Base-by-base conservation (phyloP, 106 monocot species). In the Dendrobium officinale region DNA sequence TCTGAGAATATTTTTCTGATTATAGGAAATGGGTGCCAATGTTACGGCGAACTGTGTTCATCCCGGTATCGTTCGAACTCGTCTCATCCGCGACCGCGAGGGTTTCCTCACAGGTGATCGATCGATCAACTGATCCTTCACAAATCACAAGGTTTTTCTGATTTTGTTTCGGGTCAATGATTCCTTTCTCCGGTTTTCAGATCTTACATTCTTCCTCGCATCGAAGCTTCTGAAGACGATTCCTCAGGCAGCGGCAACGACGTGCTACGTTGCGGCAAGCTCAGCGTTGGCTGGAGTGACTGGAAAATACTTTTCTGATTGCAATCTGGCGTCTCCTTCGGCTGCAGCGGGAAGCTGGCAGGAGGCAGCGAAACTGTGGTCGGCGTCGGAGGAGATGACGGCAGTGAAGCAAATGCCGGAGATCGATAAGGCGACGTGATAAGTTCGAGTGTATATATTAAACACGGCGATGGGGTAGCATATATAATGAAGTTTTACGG, bases 41-140 rank as follows among this genome's bases (percentile, higher is more conserved):
- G 94, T 98, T 55, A 94, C 90, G 0, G 94, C 82, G n/a, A 98
- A 98, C 85, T 92, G 97, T 77, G 92, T 94, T 31, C 85, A 98
- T 66, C 97, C 97, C 9, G 97, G 97, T 0, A 89, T 98, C 43
- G 97, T 92, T 10, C 81, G 90, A 31, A 98, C 97, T 3, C 80
- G 94, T 8, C 86, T 98, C 42, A 98, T 88, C 80, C 83, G 98
- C 27, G 98, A 98, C 73, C 92, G 92, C 19, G 98, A 98, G 18
- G 94, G 98, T 17, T 83, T 95, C 67, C 29, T 91, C 61, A 90
- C 90, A 83, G 90, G 88, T 88, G 49, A 49, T 76, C 26, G n/a
- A 49, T 43, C 20, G 43, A 59, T 59, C 59, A 20, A 20, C 13
- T 0, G 31, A 19, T 4, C 15, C n/a, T 61, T 61, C 22, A 1